Conservation (phyloP, 176 grass and related monocot species). For the Carex scoparia region DNA sequence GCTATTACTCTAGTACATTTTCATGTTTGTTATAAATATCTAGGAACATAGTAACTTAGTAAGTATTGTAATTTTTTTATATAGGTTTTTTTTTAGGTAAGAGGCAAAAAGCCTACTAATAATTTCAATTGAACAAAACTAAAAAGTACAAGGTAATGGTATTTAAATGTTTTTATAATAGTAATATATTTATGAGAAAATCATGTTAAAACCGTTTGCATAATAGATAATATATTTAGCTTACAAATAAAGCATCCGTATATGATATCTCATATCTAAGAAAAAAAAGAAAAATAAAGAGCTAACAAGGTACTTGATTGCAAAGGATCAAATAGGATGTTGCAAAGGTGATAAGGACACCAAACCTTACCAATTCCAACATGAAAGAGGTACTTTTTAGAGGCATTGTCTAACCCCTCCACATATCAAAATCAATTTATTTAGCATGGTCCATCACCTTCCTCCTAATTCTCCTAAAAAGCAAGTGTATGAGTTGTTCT, state of each 20-base stretch:
- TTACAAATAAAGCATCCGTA: not conserved
- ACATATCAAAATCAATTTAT: not conserved
- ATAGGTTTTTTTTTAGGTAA: too few species aligned
- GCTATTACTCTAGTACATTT: too few species aligned
- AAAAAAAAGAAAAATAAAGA: not conserved
- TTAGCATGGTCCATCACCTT: conserved; percentile 13
- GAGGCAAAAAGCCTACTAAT: too few species aligned
- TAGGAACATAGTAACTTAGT: too few species aligned
- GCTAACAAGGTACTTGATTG: not conserved
- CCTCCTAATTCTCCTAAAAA: conserved; percentile 10
- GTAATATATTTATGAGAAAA: not conserved
- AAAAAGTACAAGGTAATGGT: not conserved
- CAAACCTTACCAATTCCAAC: conserved; percentile 33
- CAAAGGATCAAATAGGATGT: not conserved
- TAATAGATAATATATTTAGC: not conserved
- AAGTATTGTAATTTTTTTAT: too few species aligned
- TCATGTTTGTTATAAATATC: too few species aligned
- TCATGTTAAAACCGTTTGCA: not conserved
- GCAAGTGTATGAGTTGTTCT: conserved; percentile 18
- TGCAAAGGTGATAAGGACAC: conserved; percentile 15
- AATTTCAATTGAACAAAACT: too few species aligned
- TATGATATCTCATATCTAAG: not conserved
- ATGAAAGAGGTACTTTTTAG: conserved; percentile 17
- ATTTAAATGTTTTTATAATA: not conserved
- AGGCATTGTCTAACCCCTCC: conserved; percentile 2